Percentiles rank a stretch among this genome's conserved stretches.
Conservation (phyloP, 495 filamentous ascomycete genomes). For the Friedmanniomyces endolithicus region DNA sequence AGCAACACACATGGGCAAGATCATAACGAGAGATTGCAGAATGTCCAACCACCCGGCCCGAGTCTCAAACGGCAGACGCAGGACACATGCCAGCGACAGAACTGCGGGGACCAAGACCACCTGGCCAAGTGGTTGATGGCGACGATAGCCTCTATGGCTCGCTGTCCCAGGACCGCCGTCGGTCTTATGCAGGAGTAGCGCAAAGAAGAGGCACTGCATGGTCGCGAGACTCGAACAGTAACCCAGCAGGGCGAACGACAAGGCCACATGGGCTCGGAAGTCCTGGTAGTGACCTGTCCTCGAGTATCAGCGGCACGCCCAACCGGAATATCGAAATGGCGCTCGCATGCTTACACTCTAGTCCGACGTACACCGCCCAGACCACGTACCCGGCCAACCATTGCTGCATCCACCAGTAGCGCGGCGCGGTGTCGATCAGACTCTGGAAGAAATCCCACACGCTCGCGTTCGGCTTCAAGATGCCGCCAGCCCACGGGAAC, state of each 20-base stretch:
- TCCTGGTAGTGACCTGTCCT: neutral
- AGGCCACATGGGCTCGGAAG: neutral
- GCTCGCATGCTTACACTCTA: neutral
- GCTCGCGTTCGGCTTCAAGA: neutral
- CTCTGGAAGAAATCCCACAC: conserved; percentile 9
- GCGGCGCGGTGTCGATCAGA: neutral
- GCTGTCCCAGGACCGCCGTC: too few species aligned
- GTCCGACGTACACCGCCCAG: conserved; percentile 12
- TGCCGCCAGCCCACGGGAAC: neutral
- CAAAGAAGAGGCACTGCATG: conserved; percentile 13
- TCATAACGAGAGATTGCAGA: neutral
- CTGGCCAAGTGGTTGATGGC: neutral
- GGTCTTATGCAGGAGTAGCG: neutral
- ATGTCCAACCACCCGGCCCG: neutral
- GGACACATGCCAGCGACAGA: neutral
- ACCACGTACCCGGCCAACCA: conserved; percentile 9
- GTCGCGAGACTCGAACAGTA: conserved; percentile 1
- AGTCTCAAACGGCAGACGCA: neutral
- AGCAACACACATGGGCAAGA: neutral
- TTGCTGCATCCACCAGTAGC: conserved; percentile 12
- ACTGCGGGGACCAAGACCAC: neutral
- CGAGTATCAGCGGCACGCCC: neutral
- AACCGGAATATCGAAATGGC: neutral
- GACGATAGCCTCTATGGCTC: neutral
- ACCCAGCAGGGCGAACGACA: conserved; percentile 4